Base-by-base conservation (phyloP, 2,329 filamentous ascomycete species). In the Simplicillium aogashimaense region DNA sequence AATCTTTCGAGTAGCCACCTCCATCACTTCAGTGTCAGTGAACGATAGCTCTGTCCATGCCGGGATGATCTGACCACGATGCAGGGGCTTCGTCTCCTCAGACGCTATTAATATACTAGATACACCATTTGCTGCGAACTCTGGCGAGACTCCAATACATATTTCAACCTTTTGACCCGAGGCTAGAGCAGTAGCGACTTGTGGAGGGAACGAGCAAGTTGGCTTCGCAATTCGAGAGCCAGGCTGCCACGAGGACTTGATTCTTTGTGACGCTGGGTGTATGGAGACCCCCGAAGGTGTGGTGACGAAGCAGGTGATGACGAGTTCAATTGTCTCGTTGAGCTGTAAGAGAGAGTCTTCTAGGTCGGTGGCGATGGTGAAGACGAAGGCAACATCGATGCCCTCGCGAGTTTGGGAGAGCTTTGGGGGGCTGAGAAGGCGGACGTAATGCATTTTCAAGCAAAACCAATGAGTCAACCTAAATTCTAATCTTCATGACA, bases 291-390 rank as follows among this genome's bases (percentile, higher is more conserved):
- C 50, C 18, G 46, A 45, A 2, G 40, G 38, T 7, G 45, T 47
- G 4, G 42, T 47, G 16, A 51, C 49, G 6, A 60, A 46, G 7
- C 60, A 57, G 9, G 54, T 54, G 15, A 64, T 59, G 13, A 57
- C 52, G 3, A 78, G 55, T 12, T 61, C 57, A n/a, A 76, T 43
- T 4, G 70, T 63, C 14, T 54, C 51, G 12, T 60, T 55, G 1
- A 69, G 67, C n/a, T 48, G 57, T 10, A 78, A 63, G 37, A 74
- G 74, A 1, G 70, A 61, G 49, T 78, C 74, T 28, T 74, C 71
- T 2, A 78, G 61, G 43, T 78, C 74, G 11, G 73, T 78, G 10
- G 71, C 75, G 47, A 78, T 67, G 43, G 72, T 69, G 44, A 78
- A 57, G 1, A 74, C 59, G 3, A 78, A 50, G 37, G 64, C 61